Evolutionary conservation across 345 rosid species (phyloP).

Genomic region (Gossypium sturtianum): DNA sequence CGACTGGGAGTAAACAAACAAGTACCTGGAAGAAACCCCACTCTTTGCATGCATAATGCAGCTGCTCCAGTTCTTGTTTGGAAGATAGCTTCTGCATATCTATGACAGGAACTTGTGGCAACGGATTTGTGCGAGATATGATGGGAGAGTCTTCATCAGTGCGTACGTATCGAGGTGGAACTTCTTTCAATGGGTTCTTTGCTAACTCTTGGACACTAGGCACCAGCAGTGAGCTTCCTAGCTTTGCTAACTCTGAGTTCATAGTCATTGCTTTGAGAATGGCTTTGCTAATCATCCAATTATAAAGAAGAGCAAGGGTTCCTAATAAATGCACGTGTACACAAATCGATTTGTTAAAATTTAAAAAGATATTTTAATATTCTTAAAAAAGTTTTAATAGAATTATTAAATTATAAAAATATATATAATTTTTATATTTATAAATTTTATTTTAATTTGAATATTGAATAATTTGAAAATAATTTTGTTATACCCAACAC

Average conservation of each 20-base stretch:
- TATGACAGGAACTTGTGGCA: slow-evolving; percentile 10
- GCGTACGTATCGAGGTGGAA: slow-evolving; percentile 20
- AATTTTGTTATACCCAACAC: too few species aligned
- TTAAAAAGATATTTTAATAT: too few species aligned
- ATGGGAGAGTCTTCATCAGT: neutral
- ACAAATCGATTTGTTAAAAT: too few species aligned
- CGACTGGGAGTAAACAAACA: neutral
- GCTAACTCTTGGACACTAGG: slow-evolving; percentile 24
- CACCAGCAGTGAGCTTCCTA: neutral
- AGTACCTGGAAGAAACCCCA: slow-evolving; percentile 20
- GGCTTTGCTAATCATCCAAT: neutral
- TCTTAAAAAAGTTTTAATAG: too few species aligned
- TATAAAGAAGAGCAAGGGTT: too few species aligned
- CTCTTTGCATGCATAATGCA: slow-evolving; percentile 20
- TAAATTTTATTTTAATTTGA: too few species aligned
- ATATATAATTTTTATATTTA: too few species aligned
- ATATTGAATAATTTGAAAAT: too few species aligned
- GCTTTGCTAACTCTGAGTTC: neutral
- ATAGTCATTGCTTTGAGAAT: neutral
- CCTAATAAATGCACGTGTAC: too few species aligned
- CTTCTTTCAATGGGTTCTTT: neutral
- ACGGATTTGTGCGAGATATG: neutral
- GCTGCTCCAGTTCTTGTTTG: slow-evolving; percentile 4
- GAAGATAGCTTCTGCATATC: slow-evolving; percentile 14
- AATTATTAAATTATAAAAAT: too few species aligned